Conservation (phyloP, 1,284 basidiomycete species). For the Cutaneotrichosporon cutaneum region DNA sequence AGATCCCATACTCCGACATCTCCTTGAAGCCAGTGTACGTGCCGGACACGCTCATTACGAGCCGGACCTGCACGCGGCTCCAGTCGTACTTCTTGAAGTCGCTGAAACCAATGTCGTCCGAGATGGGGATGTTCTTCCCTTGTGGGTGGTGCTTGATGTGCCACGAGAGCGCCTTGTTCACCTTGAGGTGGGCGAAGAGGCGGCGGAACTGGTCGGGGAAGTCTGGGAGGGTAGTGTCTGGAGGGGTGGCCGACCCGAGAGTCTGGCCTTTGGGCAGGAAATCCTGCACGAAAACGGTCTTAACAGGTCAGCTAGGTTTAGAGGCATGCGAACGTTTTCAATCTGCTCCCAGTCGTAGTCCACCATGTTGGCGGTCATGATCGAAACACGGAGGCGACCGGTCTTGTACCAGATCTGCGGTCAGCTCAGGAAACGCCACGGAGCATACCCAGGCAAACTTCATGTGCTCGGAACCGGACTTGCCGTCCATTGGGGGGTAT, state of each 20-base stretch:
- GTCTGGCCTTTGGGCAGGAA: conserved; percentile 31
- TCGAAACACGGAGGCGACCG: conserved; percentile 47
- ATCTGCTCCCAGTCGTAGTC: conserved; percentile 50
- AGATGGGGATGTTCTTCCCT: conserved; percentile 34
- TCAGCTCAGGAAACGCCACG: neutral
- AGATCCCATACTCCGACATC: conserved; percentile 38
- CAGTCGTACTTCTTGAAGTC: conserved; percentile 46
- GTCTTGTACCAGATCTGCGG: conserved; percentile 51
- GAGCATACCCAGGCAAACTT: conserved; percentile 47
- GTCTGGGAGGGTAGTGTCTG: conserved; percentile 24
- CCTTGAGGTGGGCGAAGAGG: conserved; percentile 44
- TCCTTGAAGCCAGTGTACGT: conserved; percentile 37
- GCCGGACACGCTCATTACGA: conserved; percentile 48
- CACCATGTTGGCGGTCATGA: conserved; percentile 50
- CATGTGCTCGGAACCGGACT: conserved; percentile 42
- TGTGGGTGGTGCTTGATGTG: conserved; percentile 32
- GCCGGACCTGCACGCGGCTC: conserved; percentile 43
- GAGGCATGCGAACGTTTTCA: conserved; percentile 44
- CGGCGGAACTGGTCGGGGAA: conserved; percentile 41
- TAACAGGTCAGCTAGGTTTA: neutral
- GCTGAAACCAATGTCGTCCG: conserved; percentile 16
- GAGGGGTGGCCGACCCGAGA: neutral
- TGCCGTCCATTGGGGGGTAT: conserved; percentile 41
- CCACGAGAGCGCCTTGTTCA: conserved; percentile 39
- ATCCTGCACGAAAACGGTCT: conserved; percentile 53